Base-by-base conservation (phyloP, 352 stramenopile genomes). In the Phytopythium montanum region DNA sequence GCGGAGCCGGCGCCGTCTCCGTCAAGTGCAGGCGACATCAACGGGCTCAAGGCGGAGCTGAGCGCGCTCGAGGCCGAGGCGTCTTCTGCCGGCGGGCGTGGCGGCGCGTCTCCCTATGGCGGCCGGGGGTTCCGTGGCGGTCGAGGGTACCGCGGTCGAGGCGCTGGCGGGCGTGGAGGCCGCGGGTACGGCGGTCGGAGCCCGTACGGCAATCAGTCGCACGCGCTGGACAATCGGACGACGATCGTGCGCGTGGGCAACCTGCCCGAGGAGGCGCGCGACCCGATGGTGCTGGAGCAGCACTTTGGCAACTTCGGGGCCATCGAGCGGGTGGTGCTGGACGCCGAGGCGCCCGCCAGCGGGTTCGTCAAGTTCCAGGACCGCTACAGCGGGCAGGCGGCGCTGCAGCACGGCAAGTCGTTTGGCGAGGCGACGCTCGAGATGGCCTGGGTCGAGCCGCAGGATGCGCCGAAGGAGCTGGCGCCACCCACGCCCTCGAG, bases 341-440 rank as follows among this genome's bases (percentile, higher is more conserved):
- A 88, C 36, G 69, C 75, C 31, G 54, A 58, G 19, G 48, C 62
- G 25, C 68, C 72, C 9, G 65, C 70, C 19, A 72, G 72, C 46
- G 80, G 74, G 9, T 94, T 80, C 52, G 90, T 95, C 66, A 92
- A 95, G 66, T 95, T 95, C 53, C 73, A 88, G 44, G 84, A 95
- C 54, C 77, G 86, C 28, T 93, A 92, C 60, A 70, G 68, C 4
- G 86, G 78, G 10, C 82, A 95, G 53, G 72, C 81, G 12, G 86
- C 83, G 44, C 55, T 93, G 38, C 77, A 44, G 25, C 83, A 87
- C 52, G 83, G 83, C 52, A 72, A 70, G 34, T 46, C 81, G 56
- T 91, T 81, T 54, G 79, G 77, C 23, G 69, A 87, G 42, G 72
- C 77, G 25, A 70, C 78, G 45, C 58, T 93, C 60, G 61, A 87